Evolutionary conservation across 441 rosid species (phyloP), one percentile per base, ranked within the genome.

Genomic region (Gossypium aridum): DNA sequence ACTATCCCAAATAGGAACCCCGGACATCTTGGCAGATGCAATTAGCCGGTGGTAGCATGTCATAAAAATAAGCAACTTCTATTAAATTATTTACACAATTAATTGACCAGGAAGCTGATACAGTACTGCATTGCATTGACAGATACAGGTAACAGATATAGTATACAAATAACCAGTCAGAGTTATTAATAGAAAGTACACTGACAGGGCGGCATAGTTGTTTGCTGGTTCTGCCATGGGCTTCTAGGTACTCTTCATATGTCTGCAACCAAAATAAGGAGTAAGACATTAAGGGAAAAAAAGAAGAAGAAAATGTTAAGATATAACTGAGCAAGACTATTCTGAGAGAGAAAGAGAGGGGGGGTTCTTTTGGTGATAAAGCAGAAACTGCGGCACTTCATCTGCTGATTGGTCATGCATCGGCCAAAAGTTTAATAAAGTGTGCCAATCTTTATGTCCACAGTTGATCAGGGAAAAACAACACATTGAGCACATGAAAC

Each of bases 191-290:
- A 62, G 57, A 37, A 72, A 72, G 72, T 47, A 80, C 85, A 90
- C 97, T 92, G 75, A 94, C 97, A 81, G 90, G 85, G 23, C 64
- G 80, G 79, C 82, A 84, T 65, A 85, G 71, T 65, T 83, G 90
- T 80, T 82, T 83, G 87, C 85, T 78, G 89, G 89, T 81, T 87
- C 89, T 89, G 87, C 92, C 83, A 81, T 88, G 93, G 72, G 83
- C 88, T 82, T 90, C 97, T 83, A 95, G 86, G 74, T 95, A 95
- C 70, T 92, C 97, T 87, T 95, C 97, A 78, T 95, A 95, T 10
- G 99, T 89, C 98, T 95, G 95, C 87, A 83, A 81, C 23, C 76
- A 77, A 64, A 47, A 75, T 22, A 59, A 79, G 80, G 62, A 28
- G 73, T 49, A 59, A 68, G 74, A 31, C 75, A 80, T 47, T 9